Percentiles rank a stretch among this genome's conserved stretches.
Evolutionary conservation across 73 alveolate species (phyloP).

Genomic region (Paramecium tetraurelia): DNA sequence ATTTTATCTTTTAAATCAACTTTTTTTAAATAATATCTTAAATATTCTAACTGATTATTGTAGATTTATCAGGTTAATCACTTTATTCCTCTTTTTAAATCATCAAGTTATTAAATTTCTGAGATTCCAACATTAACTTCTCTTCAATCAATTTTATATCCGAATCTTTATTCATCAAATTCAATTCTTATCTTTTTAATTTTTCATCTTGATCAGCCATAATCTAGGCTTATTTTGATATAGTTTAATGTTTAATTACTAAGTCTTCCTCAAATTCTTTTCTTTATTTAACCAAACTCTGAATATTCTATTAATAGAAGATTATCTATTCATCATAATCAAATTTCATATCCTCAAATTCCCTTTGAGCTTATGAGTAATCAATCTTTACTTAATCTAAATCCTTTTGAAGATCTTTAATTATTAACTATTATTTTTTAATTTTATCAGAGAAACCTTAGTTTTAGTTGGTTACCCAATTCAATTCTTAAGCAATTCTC

Average conservation of each 20-base stretch:
- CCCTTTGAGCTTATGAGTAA: neutral
- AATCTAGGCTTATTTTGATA: neutral
- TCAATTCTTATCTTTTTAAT: neutral
- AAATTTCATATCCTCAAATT: conserved; percentile 36
- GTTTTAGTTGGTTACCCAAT: neutral
- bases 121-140: neutral
- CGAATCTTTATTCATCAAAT: neutral
- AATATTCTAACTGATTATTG: neutral
- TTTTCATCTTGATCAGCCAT: neutral
- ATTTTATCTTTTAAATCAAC: neutral
- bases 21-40: neutral
- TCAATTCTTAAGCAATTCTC: neutral
- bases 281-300: neutral
- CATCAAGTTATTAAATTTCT: neutral
- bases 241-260: neutral
- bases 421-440: conserved; percentile 1
- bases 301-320: neutral
- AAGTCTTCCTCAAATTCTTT: conserved; percentile 1
- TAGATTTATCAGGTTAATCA: neutral
- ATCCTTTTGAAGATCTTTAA: neutral
- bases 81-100: neutral
- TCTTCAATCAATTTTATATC: neutral
- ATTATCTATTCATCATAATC: conserved; percentile 9
- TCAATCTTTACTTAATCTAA: neutral
- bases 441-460: conserved; percentile 13